Evolutionary conservation across 2,329 filamentous ascomycete genomes (phyloP), one percentile per base, ranked within the genome.

Genomic region (Mollisiaceae sp.): DNA sequence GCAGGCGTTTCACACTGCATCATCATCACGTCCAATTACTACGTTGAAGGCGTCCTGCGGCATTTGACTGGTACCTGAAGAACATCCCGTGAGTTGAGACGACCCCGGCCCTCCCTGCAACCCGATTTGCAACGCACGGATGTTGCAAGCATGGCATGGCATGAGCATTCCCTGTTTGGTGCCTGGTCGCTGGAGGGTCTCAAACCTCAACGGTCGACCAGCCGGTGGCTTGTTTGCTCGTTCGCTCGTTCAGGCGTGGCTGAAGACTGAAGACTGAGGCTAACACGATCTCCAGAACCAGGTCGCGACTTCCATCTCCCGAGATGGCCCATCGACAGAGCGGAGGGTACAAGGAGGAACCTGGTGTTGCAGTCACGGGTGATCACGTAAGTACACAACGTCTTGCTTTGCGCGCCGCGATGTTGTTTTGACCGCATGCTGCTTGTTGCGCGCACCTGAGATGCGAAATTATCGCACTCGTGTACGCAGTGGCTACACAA

Each of bases 281-380:
- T 74, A 68, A 72, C 66, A 50, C 27, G 60, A 56, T 64, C 41
- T 54, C 55, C 38, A 66, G 64, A 59, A 67, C 60, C 61, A 68
- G 69, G 66, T 59, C 50, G 56, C 27, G 47, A 47, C 43, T 41
- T 41, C 60, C 61, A 66, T 67, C 67, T 67, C 68, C 62, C 67
- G 66, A 72, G 64, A 75, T 75, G 74, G 68, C 73, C 39, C 74
- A 76, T 71, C 74, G 72, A 67, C 75, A 75, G 64, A 72, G 66
- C 58, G 71, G 70, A 64, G 71, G 68, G 61, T 82, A 82, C 77
- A 83, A 83, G 77, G 79, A 82, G 75, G 80, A 82, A 67, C 76
- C 80, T 24, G 72, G 71, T 61, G 71, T 73, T 57, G 70, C 73
- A 27, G 72, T 73, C 38, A 67, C 71, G 50, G 79, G 79, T 65